These are phyloP conservation scores for Cicer yamashitae DNA, from an alignment of 306 rosid species.

Conservation along the genomic window DNA sequence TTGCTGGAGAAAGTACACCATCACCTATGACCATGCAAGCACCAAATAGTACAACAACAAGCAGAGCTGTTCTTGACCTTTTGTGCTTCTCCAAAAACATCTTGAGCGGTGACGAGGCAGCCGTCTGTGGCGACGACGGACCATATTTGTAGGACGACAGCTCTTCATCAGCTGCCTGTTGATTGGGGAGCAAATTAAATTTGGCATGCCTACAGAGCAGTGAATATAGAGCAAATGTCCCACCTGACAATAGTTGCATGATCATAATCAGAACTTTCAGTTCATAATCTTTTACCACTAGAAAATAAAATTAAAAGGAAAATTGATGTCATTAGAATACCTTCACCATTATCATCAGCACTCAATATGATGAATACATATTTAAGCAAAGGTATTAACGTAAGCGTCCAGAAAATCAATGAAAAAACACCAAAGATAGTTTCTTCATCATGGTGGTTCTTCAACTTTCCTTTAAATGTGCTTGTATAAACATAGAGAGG, in stretches of 20 bases:
- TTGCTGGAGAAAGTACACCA: slow-evolving; percentile 87
- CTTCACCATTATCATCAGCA: slow-evolving; percentile 90
- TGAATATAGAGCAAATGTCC: slow-evolving; percentile 83
- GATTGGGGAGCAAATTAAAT: slow-evolving; percentile 83
- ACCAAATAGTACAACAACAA: slow-evolving; percentile 73
- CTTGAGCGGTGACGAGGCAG: slow-evolving; percentile 62
- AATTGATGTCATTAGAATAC: slow-evolving; percentile 41
- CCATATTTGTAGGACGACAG: slow-evolving; percentile 80
- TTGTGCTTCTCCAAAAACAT: slow-evolving; percentile 80
- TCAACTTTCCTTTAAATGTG: slow-evolving; percentile 63
- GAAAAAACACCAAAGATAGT: slow-evolving; percentile 80
- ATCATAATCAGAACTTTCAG: slow-evolving; percentile 23
- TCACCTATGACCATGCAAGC: slow-evolving; percentile 93
- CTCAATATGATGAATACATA: slow-evolving; percentile 73
- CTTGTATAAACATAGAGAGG: slow-evolving; percentile 86
- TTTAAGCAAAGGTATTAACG: slow-evolving; percentile 76
- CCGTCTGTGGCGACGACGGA: slow-evolving; percentile 58
- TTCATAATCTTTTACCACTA: slow-evolving; percentile 40
- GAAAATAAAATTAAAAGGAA: slow-evolving; percentile 30
- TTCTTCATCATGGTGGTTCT: slow-evolving; percentile 61
- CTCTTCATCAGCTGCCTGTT: slow-evolving; percentile 92
- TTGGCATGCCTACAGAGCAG: slow-evolving; percentile 87
- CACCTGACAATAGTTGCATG: slow-evolving; percentile 58
- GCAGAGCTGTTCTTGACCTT: slow-evolving; percentile 63
- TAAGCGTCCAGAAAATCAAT: slow-evolving; percentile 85